phyloP scores from a whole-genome alignment of 345 rosid genomes.

The Acer campestre region DNA sequence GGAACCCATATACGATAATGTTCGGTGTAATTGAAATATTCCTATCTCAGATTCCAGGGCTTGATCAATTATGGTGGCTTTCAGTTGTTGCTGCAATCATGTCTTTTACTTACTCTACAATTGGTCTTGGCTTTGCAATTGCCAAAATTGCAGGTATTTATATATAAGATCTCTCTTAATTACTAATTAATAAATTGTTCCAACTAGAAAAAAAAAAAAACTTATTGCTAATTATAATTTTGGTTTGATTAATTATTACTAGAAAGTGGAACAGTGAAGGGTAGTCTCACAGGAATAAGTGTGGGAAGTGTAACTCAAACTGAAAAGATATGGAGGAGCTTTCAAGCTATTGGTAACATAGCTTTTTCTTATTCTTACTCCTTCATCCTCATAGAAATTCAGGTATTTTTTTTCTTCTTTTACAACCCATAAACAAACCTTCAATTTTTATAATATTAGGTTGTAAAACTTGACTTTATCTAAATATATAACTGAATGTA shows the following conservation, averaged over 20 bases:
- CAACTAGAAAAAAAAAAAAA: no score
- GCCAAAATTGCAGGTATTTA: constrained; percentile 38
- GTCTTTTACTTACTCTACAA: constrained; percentile 57
- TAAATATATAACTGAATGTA: no score
- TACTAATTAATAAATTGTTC: no score
- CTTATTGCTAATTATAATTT: no score
- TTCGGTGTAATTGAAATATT: constrained; percentile 66
- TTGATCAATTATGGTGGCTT: constrained; percentile 59
- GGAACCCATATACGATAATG: constrained; percentile 66
- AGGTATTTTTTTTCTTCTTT: constrained; percentile 35
- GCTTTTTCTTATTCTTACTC: constrained; percentile 83
- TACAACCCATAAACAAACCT: no score
- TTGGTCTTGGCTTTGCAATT: constrained; percentile 51
- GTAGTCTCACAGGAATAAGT: constrained; percentile 75
- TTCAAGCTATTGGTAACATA: constrained; percentile 80
- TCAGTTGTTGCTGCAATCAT: constrained; percentile 54
- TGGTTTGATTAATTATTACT: not conserved
- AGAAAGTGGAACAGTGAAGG: constrained; percentile 55
- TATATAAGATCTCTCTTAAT: not conserved
- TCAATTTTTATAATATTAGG: no score
- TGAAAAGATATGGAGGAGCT: constrained; percentile 73
- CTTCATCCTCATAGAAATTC: constrained; percentile 73
- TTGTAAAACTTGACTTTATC: no score
- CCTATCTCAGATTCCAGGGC: constrained; percentile 69
- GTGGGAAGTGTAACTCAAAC: constrained; percentile 55